Evolutionary conservation across 2,329 filamentous ascomycete genomes (phyloP).

Genomic region (Cladophialophora yegresii): DNA sequence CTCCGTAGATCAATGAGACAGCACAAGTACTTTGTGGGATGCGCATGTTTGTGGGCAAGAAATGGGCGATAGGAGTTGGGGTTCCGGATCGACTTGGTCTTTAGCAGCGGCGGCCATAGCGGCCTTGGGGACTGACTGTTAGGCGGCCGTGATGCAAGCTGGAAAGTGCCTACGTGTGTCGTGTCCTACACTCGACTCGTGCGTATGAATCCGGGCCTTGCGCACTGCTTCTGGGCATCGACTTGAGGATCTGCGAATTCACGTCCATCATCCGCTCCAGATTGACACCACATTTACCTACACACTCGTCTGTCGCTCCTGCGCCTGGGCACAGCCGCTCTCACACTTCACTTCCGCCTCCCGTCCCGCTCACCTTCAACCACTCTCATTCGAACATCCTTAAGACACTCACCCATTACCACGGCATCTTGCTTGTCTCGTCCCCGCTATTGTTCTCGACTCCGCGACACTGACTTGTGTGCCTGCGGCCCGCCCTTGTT

Average conservation of each 20-base stretch:
- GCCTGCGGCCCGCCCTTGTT: conserved; percentile 11
- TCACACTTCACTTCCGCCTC: conserved; percentile 9
- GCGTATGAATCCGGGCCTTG: background rate
- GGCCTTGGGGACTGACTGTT: background rate
- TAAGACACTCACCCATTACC: background rate
- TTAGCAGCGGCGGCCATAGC: background rate
- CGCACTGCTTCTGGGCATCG: background rate
- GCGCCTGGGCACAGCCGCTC: conserved; percentile 13
- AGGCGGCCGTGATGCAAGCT: conserved; percentile 1
- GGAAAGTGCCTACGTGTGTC: conserved; percentile 7
- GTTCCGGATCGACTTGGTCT: background rate
- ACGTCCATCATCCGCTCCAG: no score
- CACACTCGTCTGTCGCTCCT: conserved; percentile 1
- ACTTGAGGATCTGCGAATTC: background rate
- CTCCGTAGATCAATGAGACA: background rate
- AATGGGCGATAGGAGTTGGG: background rate
- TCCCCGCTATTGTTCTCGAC: background rate
- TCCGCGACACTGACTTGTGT: background rate
- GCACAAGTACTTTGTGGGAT: background rate
- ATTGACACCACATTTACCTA: background rate
- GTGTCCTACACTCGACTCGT: background rate
- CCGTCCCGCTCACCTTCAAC: conserved; percentile 1
- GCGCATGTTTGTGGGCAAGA: background rate
- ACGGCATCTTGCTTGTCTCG: background rate
- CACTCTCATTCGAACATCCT: conserved; percentile 4